Evolutionary conservation across 129 eudicot species (phyloP).

Genomic region (sunflower (Helianthus annuus)): DNA sequence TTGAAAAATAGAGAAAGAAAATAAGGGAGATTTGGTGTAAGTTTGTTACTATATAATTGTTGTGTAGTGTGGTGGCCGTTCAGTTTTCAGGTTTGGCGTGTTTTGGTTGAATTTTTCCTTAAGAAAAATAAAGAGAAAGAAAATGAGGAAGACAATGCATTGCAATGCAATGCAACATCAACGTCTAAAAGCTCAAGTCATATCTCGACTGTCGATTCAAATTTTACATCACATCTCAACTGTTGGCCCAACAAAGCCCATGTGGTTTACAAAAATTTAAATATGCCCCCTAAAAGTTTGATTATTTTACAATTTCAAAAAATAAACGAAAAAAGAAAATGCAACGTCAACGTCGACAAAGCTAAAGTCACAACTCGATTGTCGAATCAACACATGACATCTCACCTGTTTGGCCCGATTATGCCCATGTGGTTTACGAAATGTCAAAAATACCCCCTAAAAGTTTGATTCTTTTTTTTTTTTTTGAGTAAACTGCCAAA

Average conservation of each 20-base stretch:
- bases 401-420: conserved; percentile 5
- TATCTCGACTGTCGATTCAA: conserved; percentile 19
- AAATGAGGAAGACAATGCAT: background rate
- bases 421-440: conserved; percentile 23
- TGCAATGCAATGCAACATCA: background rate
- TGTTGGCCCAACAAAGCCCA: conserved; percentile 31
- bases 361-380: conserved; percentile 9
- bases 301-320: background rate
- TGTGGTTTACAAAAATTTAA: background rate
- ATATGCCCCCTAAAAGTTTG: conserved; percentile 6
- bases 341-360: conserved; percentile 20
- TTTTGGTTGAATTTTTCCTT: too few relatives aligned
- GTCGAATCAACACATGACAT: conserved; percentile 23
- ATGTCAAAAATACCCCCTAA: conserved; percentile 23
- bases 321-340: background rate
- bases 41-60: too few relatives aligned
- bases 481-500: too few relatives aligned
- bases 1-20: too few relatives aligned
- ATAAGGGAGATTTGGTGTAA: too few relatives aligned
- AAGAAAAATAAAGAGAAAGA: too few relatives aligned
- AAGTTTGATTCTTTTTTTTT: background rate
- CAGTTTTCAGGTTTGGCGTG: too few relatives aligned
- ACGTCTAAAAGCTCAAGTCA: conserved; percentile 8
- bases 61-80: too few relatives aligned
- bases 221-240: conserved; percentile 21